Base-by-base conservation (phyloP, 768 basidiomycete genomes). In the Chlorophyllum brunneum region DNA sequence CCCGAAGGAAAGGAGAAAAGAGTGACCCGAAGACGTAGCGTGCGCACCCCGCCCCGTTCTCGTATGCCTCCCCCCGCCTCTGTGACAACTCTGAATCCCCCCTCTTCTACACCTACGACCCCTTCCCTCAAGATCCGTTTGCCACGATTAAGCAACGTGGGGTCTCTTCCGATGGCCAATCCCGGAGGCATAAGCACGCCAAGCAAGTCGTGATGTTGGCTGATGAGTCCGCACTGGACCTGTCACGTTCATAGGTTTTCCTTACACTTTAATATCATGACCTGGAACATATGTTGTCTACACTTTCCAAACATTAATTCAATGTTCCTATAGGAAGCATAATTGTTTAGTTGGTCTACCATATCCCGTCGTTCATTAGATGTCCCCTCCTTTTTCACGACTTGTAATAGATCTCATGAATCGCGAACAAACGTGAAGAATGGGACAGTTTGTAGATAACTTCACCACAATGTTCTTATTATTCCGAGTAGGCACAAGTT, bases 91-190 rank as follows among this genome's bases (percentile, higher is more conserved):
- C 26, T 46, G 7, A 45, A 45, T 18, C 9, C 51, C n/a, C 37
- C 51, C n/a, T 37, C 51, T 39, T 53, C 51, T 2, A 26, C 51
- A 30, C 51, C 72, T 11, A 57, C 67, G 33, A 72, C 76, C 0
- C 76, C 78, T n/a, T 75, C 77, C 20, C 74, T 81, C 47, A 80
- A 79, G 60, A 81, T 81, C 45, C 75, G 79, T 33, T 72, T 81
- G 46, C 79, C 79, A 15, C 72, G 72, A n/a, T 65, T 78, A 49
- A 75, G 68, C 54, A 70, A 47, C 26, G 33, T 50, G 41, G 58
- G 49, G 20, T 41, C 65, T 27, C 54, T 58, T 30, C 52, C 62
- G 36, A 43, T 59, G 23, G 48, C 57, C 43, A 67, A 63, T 31
- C 39, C 44, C 46, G 52, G 53, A 40, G 62, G 59, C 44, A 58